Base-by-base conservation (phyloP, 345 rosid species). In the Cardamine occulta region DNA sequence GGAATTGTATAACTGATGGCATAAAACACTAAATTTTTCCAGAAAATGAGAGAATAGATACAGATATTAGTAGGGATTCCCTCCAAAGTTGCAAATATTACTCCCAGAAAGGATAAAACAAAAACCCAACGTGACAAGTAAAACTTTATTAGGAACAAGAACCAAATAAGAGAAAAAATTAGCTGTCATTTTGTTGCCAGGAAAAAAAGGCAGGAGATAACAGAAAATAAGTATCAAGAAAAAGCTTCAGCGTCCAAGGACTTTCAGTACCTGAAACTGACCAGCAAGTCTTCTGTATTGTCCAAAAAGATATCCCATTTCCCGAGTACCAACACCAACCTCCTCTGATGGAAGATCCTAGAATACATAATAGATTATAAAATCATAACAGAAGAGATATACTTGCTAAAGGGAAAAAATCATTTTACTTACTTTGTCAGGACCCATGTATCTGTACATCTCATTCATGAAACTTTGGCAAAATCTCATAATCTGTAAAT, bases 381-480 rank as follows among this genome's bases (percentile, higher is more conserved):
- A 67, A 40, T 32, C n/a, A 57, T 61, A 37, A 45, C 68, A 39
- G 56, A 69, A 47, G 80, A 51, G 32, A 34, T 45, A 54, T 31
- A 62, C 66, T 40, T 52, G 53, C 18, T 55, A 40, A 59, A 48
- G 42, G 58, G 57, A 2, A 64, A 29, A 32, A 18, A 17, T 21
- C 55, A 28, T 28, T 73, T 19, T 32, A 78, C 82, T 81, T 79
- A 88, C 99, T 91, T 90, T 92, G 80, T 95, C 98, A 28, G 92
- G 92, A 75, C 93, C 96, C 81, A 95, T 82, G 78, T 92, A 95
- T 78, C 96, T 83, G 80, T 87, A 88, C 79, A 90, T 84, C 89
- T 95, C 97, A 82, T 80, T 89, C 97, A 95, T 89, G 86, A 90
- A 90, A 87, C 99, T 95, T 85, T 95, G 99, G 87, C 99, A 95